Evolutionary conservation across 371 early-diverging fungal species (phyloP).

Genomic region (Mucor sp.): DNA sequence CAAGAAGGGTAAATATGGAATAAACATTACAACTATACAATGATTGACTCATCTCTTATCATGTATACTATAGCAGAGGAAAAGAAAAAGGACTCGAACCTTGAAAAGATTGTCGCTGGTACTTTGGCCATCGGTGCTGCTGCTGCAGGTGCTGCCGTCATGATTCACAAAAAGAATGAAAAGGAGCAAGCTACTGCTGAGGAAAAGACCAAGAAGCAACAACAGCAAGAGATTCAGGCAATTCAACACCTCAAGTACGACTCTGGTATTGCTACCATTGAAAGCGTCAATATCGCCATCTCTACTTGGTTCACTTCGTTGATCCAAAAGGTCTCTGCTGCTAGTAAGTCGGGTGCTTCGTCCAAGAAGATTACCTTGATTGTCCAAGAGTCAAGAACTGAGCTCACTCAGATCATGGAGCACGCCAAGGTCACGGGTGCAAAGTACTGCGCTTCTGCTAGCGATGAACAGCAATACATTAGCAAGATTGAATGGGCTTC

Average conservation of each 20-base stretch:
- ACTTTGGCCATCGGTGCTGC: conserved; percentile 22
- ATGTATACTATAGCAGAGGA: background rate
- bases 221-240: background rate
- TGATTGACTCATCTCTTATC: too few relatives aligned
- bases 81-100: conserved; percentile 8
- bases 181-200: conserved; percentile 15
- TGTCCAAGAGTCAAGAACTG: conserved; percentile 23
- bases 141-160: conserved; percentile 15
- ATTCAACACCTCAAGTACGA: conserved; percentile 15
- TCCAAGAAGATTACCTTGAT: conserved; percentile 26
- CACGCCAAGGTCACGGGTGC: conserved; percentile 23
- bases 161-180: conserved; percentile 17
- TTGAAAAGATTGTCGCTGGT: conserved; percentile 24
- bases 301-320: conserved; percentile 24
- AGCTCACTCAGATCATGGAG: conserved; percentile 24
- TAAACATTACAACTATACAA: too few relatives aligned
- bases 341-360: conserved; percentile 23
- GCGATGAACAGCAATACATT: conserved; percentile 21
- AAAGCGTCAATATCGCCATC: conserved; percentile 24
- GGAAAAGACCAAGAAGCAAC: conserved; percentile 9
- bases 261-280: conserved; percentile 23
- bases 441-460: conserved; percentile 15
- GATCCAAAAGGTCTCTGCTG: conserved; percentile 23
- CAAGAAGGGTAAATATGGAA: conserved; percentile 16
- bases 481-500: conserved; percentile 29